Evolutionary conservation across 2,329 filamentous ascomycete genomes (phyloP), one percentile per base, ranked within the genome.

Genomic region (Emmonsiellopsis sp.): DNA sequence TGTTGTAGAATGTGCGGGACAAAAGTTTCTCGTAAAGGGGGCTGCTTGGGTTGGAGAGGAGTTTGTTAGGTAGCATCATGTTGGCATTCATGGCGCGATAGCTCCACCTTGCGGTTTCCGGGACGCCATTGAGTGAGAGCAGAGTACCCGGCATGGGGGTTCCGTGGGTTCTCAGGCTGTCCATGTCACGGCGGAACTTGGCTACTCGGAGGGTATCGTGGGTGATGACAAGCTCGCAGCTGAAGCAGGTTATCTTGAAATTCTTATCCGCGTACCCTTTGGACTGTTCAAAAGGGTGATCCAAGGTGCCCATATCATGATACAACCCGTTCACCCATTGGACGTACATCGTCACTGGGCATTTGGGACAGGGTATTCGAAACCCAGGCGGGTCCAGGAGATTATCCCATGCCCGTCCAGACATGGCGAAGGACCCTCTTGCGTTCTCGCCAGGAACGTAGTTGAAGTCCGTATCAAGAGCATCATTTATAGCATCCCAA

Each of bases 141-240:
- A 89, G 65, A 0, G 86, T 89, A 1, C 87, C 86, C 0, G 84
- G 82, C 74, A 91, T 81, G 0, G 85, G 82, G 1, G 70, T 63
- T 10, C 73, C 59, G 2, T 74, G 59, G 2, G 67, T 55, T 2
- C 80, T 60, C 0, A 88, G 71, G 0, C 63, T 61, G 26, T 74
- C 64, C 6, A 78, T 67, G 60, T 89, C 85, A n/a, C 65, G 68
- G 47, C 74, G 71, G 60, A 89, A 87, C 58, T 83, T 86, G 45
- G 67, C 73, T 1, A 83, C 76, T 15, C 78, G 76, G 1, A 90
- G 74, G 2, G 74, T 69, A 45, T 85, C 77, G 59, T 83, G 81
- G 5, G 73, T 76, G 57, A 87, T 73, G 1, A 57, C 57, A 1
- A 69, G 67, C 0, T 62, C 57, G 63, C 86, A 91, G 1, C 52